Base-by-base conservation (phyloP, 1,284 basidiomycete genomes). In the Spongispora temasekensis region DNA sequence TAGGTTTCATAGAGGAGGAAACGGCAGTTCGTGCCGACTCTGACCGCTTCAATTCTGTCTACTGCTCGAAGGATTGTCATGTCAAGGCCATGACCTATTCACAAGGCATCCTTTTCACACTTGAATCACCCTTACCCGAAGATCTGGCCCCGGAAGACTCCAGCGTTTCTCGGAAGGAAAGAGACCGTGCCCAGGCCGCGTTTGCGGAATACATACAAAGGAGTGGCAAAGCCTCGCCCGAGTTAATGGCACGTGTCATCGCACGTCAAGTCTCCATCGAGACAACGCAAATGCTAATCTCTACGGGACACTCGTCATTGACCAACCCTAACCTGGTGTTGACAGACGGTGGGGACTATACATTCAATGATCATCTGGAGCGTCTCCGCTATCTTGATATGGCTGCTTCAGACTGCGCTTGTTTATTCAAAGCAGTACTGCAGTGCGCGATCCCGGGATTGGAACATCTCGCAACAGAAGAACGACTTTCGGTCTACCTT, bases 301-400 rank as follows among this genome's bases (percentile, higher is more conserved):
- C 70, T 53, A 60, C 68, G 53, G 67, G 67, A 59, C 65, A 70
- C 51, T 65, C 66, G 21, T 63, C 65, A 30, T 71, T 67, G 32
- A 60, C 72, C 19, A 59, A 66, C 56, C 50, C 68, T 23, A 81
- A 82, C 54, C 79, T 81, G 53, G 79, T 80, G 10, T 80, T 84
- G 55, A 78, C 83, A 10, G 83, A 84, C 19, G 71, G 71, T 27
- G 78, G 77, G 3, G 81, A 82, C 13, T 93, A 91, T 69, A 76
- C 80, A 30, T 76, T 93, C 50, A 85, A 83, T 54, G 91, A 93
- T 65, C 90, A 93, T 68, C 73, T 92, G 19, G 91, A 93, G 68
- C 81, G 90, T 42, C 73, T 90, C 64, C 82, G 87, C 56, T 91
- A 81, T 68, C 71, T 90, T 46, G 88, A 90, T 53, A 69, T 83